Evolutionary conservation across 768 basidiomycete genomes (phyloP).

Genomic region (Dioszegia aurantiaca): DNA sequence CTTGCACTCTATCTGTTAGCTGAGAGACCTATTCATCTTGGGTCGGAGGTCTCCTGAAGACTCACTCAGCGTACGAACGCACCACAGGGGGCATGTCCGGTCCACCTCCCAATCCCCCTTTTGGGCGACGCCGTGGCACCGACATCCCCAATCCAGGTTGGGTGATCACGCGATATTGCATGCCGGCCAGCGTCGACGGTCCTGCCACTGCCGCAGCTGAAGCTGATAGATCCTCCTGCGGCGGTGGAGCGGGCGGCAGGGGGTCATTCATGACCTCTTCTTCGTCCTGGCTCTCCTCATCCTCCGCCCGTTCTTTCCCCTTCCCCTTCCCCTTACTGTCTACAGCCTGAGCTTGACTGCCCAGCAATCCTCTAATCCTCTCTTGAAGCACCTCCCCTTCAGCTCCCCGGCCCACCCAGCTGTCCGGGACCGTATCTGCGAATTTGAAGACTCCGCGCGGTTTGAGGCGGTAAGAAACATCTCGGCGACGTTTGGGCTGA

Average conservation of each 20-base stretch:
- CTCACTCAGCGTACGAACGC: conserved; percentile 9
- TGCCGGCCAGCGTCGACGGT: not conserved
- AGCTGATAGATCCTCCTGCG: not conserved
- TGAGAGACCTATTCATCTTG: no score
- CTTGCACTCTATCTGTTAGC: not conserved
- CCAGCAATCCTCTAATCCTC: conserved; percentile 19
- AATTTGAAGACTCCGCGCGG: conserved; percentile 49
- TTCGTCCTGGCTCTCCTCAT: not conserved
- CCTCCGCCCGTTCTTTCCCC: conserved; percentile 3
- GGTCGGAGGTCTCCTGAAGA: no score
- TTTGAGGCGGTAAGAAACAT: conserved; percentile 22
- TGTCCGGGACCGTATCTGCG: conserved; percentile 51
- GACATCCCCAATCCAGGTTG: not conserved
- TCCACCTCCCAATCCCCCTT: not conserved
- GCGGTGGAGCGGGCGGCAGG: not conserved
- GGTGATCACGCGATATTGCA: conserved; percentile 25
- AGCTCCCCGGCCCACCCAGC: conserved; percentile 46
- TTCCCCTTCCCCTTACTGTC: not conserved
- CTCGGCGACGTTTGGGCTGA: conserved; percentile 21
- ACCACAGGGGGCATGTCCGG: conserved; percentile 1
- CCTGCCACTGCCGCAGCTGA: not conserved
- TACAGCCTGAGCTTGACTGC: not conserved
- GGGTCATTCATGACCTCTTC: conserved; percentile 17
- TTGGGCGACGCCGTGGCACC: not conserved
- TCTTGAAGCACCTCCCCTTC: conserved; percentile 49